Percentiles rank a stretch among this genome's conserved stretches.
These are phyloP conservation scores for Amylocarpus encephaloides DNA, from an alignment of 2,329 filamentous ascomycete genomes.

Conservation along the genomic window DNA sequence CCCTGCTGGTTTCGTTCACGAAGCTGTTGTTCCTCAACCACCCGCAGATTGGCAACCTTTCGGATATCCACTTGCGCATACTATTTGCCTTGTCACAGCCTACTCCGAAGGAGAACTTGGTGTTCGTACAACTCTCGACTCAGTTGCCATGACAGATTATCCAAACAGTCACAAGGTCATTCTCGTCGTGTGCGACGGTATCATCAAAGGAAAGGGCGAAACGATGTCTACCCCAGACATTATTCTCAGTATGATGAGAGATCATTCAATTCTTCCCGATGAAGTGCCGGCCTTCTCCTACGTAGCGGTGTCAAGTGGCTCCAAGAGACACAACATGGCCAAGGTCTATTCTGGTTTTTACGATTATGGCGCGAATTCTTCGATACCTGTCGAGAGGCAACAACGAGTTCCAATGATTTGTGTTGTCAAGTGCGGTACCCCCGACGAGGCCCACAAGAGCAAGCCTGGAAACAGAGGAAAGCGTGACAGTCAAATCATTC, in stretches of 20 bases:
- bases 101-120: constrained; percentile 95
- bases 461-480: constrained; percentile 98
- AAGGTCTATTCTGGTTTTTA: constrained; percentile 98
- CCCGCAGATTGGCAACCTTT: constrained; percentile 97
- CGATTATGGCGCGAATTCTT: constrained; percentile 79
- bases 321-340: constrained; percentile 99
- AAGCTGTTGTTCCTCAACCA: constrained; percentile 90
- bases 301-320: constrained; percentile 89
- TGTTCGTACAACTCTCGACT: constrained; percentile 89
- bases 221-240: constrained; percentile 81
- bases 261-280: constrained; percentile 70
- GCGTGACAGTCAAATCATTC: constrained; percentile 96
- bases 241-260: constrained; percentile 88
- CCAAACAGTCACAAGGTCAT: constrained; percentile 99
- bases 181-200: constrained; percentile 90
- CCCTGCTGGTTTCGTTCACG: constrained; percentile 91
- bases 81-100: constrained; percentile 89
- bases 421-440: constrained; percentile 91
- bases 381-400: constrained; percentile 78
- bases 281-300: constrained; percentile 91
- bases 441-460: constrained; percentile 69
- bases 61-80: constrained; percentile 87
- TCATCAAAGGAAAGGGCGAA: constrained; percentile 96
- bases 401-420: constrained; percentile 98
- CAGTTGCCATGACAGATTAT: constrained; percentile 94